Conservation (phyloP, 164 flowering plant genomes). For the Santalum album region DNA sequence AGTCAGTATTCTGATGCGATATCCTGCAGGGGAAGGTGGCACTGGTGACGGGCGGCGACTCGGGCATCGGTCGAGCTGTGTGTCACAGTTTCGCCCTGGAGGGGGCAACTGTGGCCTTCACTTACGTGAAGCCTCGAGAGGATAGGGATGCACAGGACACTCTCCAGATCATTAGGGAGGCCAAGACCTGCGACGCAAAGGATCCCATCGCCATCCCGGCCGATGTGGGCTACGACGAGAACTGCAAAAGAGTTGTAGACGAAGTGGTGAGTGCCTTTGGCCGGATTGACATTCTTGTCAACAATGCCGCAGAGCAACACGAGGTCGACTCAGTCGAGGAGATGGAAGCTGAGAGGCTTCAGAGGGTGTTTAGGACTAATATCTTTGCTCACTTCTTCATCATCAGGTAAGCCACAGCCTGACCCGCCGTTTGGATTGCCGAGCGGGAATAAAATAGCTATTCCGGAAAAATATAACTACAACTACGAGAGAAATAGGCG, state of each 20-base stretch:
- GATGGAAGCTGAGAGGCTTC: constrained; percentile 36
- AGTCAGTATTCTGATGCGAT: no score
- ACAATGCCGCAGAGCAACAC: constrained; percentile 59
- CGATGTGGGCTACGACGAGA: constrained; percentile 54
- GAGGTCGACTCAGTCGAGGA: constrained; percentile 31
- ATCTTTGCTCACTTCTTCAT: constrained; percentile 46
- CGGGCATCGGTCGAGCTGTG: constrained; percentile 76
- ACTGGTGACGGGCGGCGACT: constrained; percentile 68
- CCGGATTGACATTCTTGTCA: constrained; percentile 47
- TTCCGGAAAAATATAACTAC: no score
- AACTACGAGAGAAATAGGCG: no score
- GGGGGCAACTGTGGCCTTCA: constrained; percentile 85
- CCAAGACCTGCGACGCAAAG: constrained; percentile 30
- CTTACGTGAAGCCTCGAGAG: constrained; percentile 56
- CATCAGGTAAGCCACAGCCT: constrained; percentile 17
- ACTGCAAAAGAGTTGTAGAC: constrained; percentile 52
- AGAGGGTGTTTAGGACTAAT: constrained; percentile 56
- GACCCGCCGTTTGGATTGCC: no score
- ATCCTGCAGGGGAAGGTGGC: constrained; percentile 61
- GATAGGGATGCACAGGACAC: constrained; percentile 72
- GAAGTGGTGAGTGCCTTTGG: constrained; percentile 47
- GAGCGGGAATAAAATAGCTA: no score
- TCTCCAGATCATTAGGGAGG: constrained; percentile 29
- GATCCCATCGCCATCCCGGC: constrained; percentile 50
- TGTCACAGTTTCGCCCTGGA: constrained; percentile 47